Evolutionary conservation across 75 land plant species (phyloP), one percentile per base, ranked within the genome.

Genomic region (Cunninghamia lanceolata): DNA sequence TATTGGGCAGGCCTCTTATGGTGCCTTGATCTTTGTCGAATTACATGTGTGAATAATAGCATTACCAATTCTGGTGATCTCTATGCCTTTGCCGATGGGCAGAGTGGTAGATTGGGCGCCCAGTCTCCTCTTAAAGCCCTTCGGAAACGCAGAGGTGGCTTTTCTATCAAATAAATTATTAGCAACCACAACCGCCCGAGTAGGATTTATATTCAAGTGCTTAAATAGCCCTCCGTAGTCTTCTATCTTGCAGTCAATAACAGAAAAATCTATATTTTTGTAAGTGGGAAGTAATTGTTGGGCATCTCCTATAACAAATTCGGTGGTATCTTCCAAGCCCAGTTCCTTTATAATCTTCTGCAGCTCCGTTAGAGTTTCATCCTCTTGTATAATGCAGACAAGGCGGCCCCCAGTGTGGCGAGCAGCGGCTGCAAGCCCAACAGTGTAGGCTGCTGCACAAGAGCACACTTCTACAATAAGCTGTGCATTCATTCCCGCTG

Each of bases 61-160:
- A 50, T 38, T 87, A 59, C 88, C 90, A 14, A 94, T 89, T 83
- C 89, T 88, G 2, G 89, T 87, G 35, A 95, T 88, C 85, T 87
- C 71, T 84, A 95, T 45, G 53, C 95, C 96, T 36, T 86, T 90
- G 47, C 96, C 96, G 47, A 95, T 93, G 0, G 96, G 96, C 32
- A 93, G 86, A 73, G 91, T 43, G 28, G 89, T 88, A 32, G 86
- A 83, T 15, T 38, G 87, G 71, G 91, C 92, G 1, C 45, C 86
- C 16, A 63, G 83, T 54, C 82, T 84, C 85, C 84, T 86, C 85
- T 88, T 85, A 39, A 92, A 46, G 4, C 54, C 83, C 53, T 47
- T 70, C 28, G 85, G 79, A 56, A 89, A 83, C 3, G 87, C 86
- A 71, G 19, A 83, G 73, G n/a, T 83, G n/a, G 30, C 82, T 46